Evolutionary conservation across 306 rosid species (phyloP).

Genomic region (Malus orientalis): DNA sequence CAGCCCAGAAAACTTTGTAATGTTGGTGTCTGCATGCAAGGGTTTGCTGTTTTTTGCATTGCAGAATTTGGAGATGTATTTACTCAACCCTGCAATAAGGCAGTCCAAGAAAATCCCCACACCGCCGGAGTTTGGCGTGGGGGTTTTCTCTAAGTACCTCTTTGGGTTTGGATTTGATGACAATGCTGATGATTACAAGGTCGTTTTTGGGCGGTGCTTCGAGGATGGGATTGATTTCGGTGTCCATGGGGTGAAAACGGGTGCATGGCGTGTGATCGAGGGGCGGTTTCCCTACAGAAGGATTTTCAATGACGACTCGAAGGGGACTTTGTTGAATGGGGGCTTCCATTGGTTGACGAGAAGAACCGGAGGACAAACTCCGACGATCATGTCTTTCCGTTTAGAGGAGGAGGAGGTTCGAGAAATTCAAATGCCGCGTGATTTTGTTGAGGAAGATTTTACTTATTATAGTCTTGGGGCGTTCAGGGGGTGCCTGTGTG

Average conservation of each 20-base stretch:
- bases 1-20: background rate
- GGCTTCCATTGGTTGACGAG: background rate
- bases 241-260: background rate
- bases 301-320: background rate
- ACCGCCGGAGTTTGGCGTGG: background rate
- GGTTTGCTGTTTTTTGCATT: background rate
- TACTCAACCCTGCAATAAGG: background rate
- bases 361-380: background rate
- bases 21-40: background rate
- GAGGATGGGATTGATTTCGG: background rate
- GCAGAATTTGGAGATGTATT: background rate
- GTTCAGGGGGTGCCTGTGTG: background rate
- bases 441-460: background rate
- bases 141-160: background rate
- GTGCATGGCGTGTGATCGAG: background rate
- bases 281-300: background rate
- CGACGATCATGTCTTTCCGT: background rate
- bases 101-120: background rate
- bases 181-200: background rate
- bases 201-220: background rate
- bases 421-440: background rate
- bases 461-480: background rate
- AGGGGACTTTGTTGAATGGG: background rate
- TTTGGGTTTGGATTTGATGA: background rate
- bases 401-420: background rate